phyloP scores from a whole-genome alignment of 1,284 basidiomycete genomes.

The Ustilago sp. region DNA sequence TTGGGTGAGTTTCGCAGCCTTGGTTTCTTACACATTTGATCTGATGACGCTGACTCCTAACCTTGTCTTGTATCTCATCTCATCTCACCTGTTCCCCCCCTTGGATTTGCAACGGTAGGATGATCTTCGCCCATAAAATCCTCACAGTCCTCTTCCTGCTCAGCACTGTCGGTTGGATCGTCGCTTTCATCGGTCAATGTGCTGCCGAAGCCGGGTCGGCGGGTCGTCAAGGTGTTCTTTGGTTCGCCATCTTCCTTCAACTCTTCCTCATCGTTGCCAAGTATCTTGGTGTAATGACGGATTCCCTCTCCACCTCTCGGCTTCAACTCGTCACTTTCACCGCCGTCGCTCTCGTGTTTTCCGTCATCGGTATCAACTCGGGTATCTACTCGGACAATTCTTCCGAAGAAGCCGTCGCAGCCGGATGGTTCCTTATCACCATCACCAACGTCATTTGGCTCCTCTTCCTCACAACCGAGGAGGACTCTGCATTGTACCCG shows the following conservation, averaged over 20 bases:
- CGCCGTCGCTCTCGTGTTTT: constrained; percentile 86
- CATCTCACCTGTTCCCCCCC: constrained; percentile 1
- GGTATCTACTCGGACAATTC: constrained; percentile 56
- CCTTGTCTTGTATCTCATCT: not conserved
- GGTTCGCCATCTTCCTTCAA: constrained; percentile 91
- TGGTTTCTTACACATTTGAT: not conserved
- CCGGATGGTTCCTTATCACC: constrained; percentile 91
- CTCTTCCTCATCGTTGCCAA: constrained; percentile 84
- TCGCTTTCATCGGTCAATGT: constrained; percentile 83
- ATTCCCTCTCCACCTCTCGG: constrained; percentile 84
- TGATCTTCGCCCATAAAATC: constrained; percentile 87
- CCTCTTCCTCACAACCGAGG: constrained; percentile 94
- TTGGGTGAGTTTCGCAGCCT: constrained; percentile 40
- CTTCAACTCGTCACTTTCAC: constrained; percentile 87
- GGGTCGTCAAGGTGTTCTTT: constrained; percentile 77
- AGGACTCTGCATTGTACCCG: constrained; percentile 84
- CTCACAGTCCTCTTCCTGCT: constrained; percentile 88
- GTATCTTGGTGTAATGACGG: constrained; percentile 82
- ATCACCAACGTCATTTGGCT: constrained; percentile 90
- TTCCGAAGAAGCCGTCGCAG: constrained; percentile 77
- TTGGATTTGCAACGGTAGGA: constrained; percentile 60
- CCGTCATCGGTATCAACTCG: constrained; percentile 80
- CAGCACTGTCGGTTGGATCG: constrained; percentile 87
- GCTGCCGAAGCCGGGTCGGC: constrained; percentile 55
- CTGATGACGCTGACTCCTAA: not conserved